These are phyloP conservation scores for Fragaria ananassa DNA, from an alignment of 306 rosid species.

Conservation along the genomic window DNA sequence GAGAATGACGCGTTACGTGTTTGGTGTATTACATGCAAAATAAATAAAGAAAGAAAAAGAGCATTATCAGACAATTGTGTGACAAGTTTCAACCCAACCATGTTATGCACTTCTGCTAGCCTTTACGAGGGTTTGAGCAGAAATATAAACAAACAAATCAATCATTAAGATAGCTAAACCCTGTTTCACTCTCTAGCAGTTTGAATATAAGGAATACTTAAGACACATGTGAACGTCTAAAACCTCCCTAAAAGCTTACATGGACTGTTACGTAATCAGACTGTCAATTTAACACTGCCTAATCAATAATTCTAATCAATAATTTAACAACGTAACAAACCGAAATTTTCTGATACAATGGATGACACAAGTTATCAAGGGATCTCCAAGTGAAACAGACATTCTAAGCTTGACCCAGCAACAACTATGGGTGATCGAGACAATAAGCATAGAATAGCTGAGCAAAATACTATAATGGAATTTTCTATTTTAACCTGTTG, in stretches of 20 bases:
- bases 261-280: not conserved
- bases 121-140: not conserved
- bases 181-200: not conserved
- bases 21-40: conserved; percentile 20
- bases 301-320: not conserved
- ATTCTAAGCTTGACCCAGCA: not conserved
- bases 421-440: not conserved
- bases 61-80: conserved; percentile 18
- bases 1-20: conserved; percentile 36
- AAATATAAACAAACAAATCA: not conserved
- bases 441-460: not conserved
- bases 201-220: not conserved
- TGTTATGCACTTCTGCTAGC: conserved; percentile 6
- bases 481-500: not conserved
- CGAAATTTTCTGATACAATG: no score
- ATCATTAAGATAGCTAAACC: not conserved
- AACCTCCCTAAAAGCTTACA: not conserved
- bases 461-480: not conserved
- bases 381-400: not conserved
- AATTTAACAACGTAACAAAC: not conserved
- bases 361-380: not conserved
- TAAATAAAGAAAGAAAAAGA: not conserved
- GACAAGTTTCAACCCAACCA: conserved; percentile 26
- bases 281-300: not conserved
- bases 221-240: not conserved